phyloP scores from a whole-genome alignment of 139 green algal genomes.

The Nannochloris sp. region DNA sequence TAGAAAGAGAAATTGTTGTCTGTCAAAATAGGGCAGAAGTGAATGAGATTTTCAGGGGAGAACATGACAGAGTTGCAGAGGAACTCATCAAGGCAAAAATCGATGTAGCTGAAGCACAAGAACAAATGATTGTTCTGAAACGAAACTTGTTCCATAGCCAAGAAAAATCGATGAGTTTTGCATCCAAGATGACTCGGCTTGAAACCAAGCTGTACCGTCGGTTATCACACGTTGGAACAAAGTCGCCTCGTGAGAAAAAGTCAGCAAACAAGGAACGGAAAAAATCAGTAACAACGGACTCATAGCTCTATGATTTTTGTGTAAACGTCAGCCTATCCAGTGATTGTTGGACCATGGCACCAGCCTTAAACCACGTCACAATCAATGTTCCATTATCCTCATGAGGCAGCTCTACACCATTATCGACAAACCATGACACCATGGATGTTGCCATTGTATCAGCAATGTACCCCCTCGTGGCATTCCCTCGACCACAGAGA shows the following conservation, averaged over 20 bases:
- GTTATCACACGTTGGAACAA: neutral
- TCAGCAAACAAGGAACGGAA: too few species aligned
- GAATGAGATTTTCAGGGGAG: constrained; percentile 29
- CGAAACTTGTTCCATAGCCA: constrained; percentile 26
- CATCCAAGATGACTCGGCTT: constrained; percentile 22
- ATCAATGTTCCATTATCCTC: neutral
- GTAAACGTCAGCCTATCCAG: too few species aligned
- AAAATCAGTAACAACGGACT: too few species aligned
- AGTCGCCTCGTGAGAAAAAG: neutral
- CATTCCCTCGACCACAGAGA: constrained; percentile 21
- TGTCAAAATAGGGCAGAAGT: constrained; percentile 26
- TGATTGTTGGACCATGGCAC: too few species aligned
- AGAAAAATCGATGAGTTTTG: constrained; percentile 25
- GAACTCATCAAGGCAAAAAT: constrained; percentile 33
- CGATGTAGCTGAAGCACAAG: constrained; percentile 26
- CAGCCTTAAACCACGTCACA: neutral
- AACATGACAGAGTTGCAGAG: constrained; percentile 29
- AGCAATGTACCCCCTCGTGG: neutral
- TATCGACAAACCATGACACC: constrained; percentile 23
- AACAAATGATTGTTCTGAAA: constrained; percentile 29
- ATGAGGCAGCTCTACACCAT: constrained; percentile 11
- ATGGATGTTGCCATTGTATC: constrained; percentile 14
- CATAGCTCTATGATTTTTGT: too few species aligned
- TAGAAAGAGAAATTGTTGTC: constrained; percentile 25
- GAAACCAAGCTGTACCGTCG: constrained; percentile 20